Evolutionary conservation across 1,284 basidiomycete genomes (phyloP), one percentile per base, ranked within the genome.

Genomic region (Austropuccinia psidii): DNA sequence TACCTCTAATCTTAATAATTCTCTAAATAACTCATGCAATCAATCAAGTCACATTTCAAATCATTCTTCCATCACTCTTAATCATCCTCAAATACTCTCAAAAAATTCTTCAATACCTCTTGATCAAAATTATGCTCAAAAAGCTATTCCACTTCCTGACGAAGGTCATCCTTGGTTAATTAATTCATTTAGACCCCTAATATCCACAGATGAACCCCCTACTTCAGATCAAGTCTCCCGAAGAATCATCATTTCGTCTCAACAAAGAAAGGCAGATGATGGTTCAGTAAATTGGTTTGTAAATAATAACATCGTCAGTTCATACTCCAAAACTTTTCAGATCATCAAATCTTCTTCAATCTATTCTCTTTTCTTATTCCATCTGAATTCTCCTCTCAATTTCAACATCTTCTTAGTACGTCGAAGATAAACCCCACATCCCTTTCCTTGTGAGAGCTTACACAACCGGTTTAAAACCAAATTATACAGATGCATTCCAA

Each of bases 271-370:
- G 52, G 19, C 24, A 31, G 2, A 35, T 19, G 50, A 52, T 39
- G 70, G 70, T n/a, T 24, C 43, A 13, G 60, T 73, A 2, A 49
- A 65, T 27, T 73, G 70, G 70, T 61, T 73, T 45, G 70, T 73
- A 2, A 73, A 73, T 52, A 60, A 60, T 47, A 29, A 24, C 19
- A 45, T 39, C 17, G 70, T 73, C 21, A 73, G 70, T 33, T 6
- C 45, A n/a, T n/a, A 50, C 6, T 33, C n/a, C 19, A 31, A 27
- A 13, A 1, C n/a, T n/a, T 55, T 31, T 27, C 27, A 4, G 1
- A 50, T 21, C 47, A 9, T 50, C 6, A 8, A 6, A 50, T 55
- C 6, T 55, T 31, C 4, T 55, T 33, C 2, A 66, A 49, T 50
- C 24, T 54, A 52, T 17, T 31, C 24, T 31, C 17, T 6, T 29